Conservation (phyloP, 2,329 filamentous ascomycete genomes). For the Penicillium digitatum region DNA sequence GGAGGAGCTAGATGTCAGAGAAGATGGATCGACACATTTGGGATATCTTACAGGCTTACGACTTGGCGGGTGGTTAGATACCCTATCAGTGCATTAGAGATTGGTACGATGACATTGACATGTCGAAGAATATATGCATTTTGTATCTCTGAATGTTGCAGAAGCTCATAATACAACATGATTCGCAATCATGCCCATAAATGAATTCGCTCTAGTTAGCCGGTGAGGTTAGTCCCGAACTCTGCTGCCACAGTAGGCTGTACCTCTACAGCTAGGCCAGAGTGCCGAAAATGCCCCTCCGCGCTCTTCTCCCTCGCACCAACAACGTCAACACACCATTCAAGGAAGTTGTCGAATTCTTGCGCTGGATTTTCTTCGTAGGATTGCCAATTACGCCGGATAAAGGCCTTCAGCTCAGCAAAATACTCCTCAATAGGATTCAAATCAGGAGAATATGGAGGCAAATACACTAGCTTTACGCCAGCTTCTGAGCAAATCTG, state of each 20-base stretch:
- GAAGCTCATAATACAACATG: not conserved
- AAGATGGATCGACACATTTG: constrained; percentile 1
- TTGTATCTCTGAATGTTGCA: not conserved
- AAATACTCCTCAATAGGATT: not conserved
- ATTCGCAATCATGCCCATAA: not conserved
- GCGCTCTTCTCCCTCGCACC: constrained; percentile 21
- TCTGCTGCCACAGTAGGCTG: not conserved
- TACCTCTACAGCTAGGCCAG: constrained; percentile 11
- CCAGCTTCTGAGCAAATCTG: not conserved
- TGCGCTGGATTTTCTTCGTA: constrained; percentile 1
- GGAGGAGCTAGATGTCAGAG: constrained; percentile 14
- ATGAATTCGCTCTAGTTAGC: not conserved
- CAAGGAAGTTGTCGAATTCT: constrained; percentile 22
- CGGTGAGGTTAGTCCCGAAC: not conserved
- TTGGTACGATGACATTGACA: not conserved
- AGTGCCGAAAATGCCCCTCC: constrained; percentile 23
- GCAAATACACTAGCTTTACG: not conserved
- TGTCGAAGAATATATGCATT: not conserved
- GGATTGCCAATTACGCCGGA: not conserved
- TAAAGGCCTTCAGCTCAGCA: constrained; percentile 6
- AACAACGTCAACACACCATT: constrained; percentile 28
- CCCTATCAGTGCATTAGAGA: not conserved
- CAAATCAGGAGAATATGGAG: not conserved
- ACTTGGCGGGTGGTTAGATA: constrained; percentile 7
- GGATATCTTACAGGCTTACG: constrained; percentile 3